phyloP scores from a whole-genome alignment of 2,329 filamentous ascomycete species.

The Alternaria sp. region DNA sequence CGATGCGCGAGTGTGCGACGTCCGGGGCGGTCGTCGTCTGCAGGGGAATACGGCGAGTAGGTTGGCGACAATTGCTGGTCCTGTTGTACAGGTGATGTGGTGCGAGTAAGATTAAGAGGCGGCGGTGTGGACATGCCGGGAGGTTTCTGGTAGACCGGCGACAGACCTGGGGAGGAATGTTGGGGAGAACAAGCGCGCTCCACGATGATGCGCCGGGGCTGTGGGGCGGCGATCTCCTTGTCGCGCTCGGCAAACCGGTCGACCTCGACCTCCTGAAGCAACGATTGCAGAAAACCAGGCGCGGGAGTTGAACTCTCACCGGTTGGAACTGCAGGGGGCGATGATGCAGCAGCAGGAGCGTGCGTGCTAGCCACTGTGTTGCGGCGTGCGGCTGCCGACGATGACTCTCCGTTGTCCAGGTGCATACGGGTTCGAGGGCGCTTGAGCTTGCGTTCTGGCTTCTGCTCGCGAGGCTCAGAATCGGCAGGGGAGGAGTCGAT shows the following conservation, averaged over 20 bases:
- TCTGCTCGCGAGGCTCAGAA: slow-evolving; percentile 63
- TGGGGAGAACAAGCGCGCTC: slow-evolving; percentile 51
- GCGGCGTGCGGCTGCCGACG: slow-evolving; percentile 39
- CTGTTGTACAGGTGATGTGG: slow-evolving; percentile 63
- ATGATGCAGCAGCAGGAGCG: slow-evolving; percentile 19
- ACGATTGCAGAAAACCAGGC: slow-evolving; percentile 83
- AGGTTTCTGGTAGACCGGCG: slow-evolving; percentile 71
- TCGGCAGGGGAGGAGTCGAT: slow-evolving; percentile 74
- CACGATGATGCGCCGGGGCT: slow-evolving; percentile 51
- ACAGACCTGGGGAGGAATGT: slow-evolving; percentile 70
- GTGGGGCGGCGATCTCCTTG: slow-evolving; percentile 44
- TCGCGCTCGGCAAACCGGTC: slow-evolving; percentile 45
- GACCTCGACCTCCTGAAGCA: slow-evolving; percentile 85
- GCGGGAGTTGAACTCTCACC: slow-evolving; percentile 47
- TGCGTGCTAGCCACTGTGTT: slow-evolving; percentile 31
- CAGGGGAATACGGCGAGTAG: slow-evolving; percentile 70
- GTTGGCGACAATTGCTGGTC: slow-evolving; percentile 68
- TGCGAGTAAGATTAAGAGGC: slow-evolving; percentile 61
- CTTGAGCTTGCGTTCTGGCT: slow-evolving; percentile 81
- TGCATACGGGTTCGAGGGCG: slow-evolving; percentile 80
- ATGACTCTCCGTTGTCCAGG: slow-evolving; percentile 57
- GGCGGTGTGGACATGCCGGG: slow-evolving; percentile 75
- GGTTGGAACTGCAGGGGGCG: slow-evolving; percentile 17
- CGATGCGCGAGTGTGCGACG: slow-evolving; percentile 38
- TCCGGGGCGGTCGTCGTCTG: slow-evolving; percentile 49